Conservation (phyloP, 1,284 basidiomycete genomes). For the Rhodofomes roseus region DNA sequence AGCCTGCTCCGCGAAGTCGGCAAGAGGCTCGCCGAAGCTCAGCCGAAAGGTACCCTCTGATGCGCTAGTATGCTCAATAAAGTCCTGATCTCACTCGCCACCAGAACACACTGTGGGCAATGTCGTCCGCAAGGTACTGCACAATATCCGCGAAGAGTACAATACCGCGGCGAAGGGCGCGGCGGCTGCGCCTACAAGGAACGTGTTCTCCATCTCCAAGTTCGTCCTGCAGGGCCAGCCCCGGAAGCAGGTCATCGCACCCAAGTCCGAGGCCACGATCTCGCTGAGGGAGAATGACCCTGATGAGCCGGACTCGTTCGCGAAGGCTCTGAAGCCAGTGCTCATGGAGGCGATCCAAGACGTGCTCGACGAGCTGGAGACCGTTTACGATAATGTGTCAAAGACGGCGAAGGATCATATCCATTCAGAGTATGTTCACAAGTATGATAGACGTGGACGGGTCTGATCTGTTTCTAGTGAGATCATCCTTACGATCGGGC, state of each 20-base stretch:
- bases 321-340: slow-evolving; percentile 67
- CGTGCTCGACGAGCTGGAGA: slow-evolving; percentile 93
- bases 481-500: slow-evolving; percentile 94
- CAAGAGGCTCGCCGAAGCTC: slow-evolving; percentile 77
- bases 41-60: slow-evolving; percentile 79
- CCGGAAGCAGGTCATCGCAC: slow-evolving; percentile 47
- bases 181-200: slow-evolving; percentile 30
- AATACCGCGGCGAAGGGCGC: slow-evolving; percentile 55
- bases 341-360: slow-evolving; percentile 92
- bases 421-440: slow-evolving; percentile 80
- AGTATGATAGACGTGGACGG: background rate
- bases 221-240: slow-evolving; percentile 78
- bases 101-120: slow-evolving; percentile 93
- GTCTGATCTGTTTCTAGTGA: slow-evolving; percentile 53
- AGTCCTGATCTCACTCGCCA: background rate
- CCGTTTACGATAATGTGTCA: slow-evolving; percentile 92
- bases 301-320: slow-evolving; percentile 72
- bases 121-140: slow-evolving; percentile 87
- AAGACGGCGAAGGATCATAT: slow-evolving; percentile 96
- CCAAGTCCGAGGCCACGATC: slow-evolving; percentile 49
- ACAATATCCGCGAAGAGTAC: slow-evolving; percentile 93
- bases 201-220: slow-evolving; percentile 68
- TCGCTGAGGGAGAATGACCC: slow-evolving; percentile 63
- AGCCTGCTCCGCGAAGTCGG: slow-evolving; percentile 82
- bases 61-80: slow-evolving; percentile 2